Base-by-base conservation (phyloP, 2,329 filamentous ascomycete species). In the Shiraia sp. region DNA sequence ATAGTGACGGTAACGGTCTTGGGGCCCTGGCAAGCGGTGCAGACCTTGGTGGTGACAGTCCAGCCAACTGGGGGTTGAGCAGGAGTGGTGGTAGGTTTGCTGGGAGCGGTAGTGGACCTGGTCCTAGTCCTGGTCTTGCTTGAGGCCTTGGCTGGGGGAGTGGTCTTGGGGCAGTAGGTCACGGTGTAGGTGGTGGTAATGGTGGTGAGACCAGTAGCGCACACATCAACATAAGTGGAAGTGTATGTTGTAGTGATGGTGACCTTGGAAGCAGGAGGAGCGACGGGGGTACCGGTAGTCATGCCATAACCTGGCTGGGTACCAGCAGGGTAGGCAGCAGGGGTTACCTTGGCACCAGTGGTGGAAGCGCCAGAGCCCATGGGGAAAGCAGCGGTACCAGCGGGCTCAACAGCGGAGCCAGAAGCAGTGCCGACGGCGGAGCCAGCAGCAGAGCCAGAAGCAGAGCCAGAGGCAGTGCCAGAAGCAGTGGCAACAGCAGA, bases 191-290 rank as follows among this genome's bases (percentile, higher is more conserved):
- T 62, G 26, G 56, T 61, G 6, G 53, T 56, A 32, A 55, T 53
- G 10, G 65, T 67, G 12, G 59, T 64, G 47, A 63, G 59, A n/a
- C 65, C 63, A 8, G 63, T 65, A 12, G 57, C 44, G 60, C 65
- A 67, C 33, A 66, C 43, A 31, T 68, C 63, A 17, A 65, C 44
- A 38, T 67, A 65, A 9, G 57, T 54, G 3, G 59, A 61, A 10
- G 56, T 57, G 37, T 61, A 61, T 1, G 52, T 49, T 5, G 49
- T 58, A 5, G 58, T 61, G 31, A 51, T 42, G n/a, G 45, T 45
- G 4, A 49, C 47, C 41, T 42, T 31, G 24, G 45, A 45, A 5
- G 27, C 37, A 22, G 49, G 43, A 13, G 37, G 31, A 12, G 44
- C 40, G 36, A 34, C 19, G 8, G 19, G 19, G 19, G 19, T 5